These are phyloP conservation scores for Kluyveromyces dobzhanskii DNA, from an alignment of 805 yeast genomes.

Conservation along the genomic window DNA sequence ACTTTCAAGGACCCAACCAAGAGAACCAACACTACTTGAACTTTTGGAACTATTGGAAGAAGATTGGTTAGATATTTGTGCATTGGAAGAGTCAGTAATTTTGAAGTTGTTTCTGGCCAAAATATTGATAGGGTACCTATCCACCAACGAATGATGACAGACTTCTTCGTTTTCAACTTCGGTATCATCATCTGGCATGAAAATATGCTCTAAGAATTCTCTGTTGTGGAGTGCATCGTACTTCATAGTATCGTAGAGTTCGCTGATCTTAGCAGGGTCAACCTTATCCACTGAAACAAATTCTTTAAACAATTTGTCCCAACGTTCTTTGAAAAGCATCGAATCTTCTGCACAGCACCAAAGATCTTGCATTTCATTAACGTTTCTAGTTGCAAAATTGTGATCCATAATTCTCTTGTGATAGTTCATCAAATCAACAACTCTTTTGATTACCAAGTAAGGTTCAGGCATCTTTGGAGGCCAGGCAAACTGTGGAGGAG, in stretches of 20 bases:
- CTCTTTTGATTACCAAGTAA: slow-evolving; percentile 84
- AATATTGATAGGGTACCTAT: slow-evolving; percentile 65
- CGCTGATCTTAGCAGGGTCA: slow-evolving; percentile 95
- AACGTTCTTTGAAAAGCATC: slow-evolving; percentile 78
- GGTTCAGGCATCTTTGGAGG: slow-evolving; percentile 98
- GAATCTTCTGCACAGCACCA: slow-evolving; percentile 99
- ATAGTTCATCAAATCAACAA: slow-evolving; percentile 90
- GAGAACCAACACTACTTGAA: slow-evolving; percentile 47
- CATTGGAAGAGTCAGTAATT: slow-evolving; percentile 34
- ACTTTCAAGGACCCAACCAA: slow-evolving; percentile 61
- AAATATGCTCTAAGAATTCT: slow-evolving; percentile 74
- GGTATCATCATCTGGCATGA: slow-evolving; percentile 50
- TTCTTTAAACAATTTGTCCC: slow-evolving; percentile 94
- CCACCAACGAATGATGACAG: slow-evolving; percentile 41
- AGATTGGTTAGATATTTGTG: slow-evolving; percentile 8
- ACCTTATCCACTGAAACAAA: slow-evolving; percentile 90
- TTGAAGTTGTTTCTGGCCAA: slow-evolving; percentile 71
- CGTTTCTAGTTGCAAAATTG: slow-evolving; percentile 63
- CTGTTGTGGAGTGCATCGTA: slow-evolving; percentile 96
- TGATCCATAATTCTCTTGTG: slow-evolving; percentile 77
- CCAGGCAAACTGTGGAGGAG: slow-evolving; percentile 98
- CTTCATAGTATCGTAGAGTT: slow-evolving; percentile 96
- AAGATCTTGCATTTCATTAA: slow-evolving; percentile 55
- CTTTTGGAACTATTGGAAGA: slow-evolving; percentile 10
- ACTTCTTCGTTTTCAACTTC: slow-evolving; percentile 24